These are phyloP conservation scores for Schoenoplectus tabernaemontani DNA, from an alignment of 202 grass and related monocot genomes.

Conservation along the genomic window DNA sequence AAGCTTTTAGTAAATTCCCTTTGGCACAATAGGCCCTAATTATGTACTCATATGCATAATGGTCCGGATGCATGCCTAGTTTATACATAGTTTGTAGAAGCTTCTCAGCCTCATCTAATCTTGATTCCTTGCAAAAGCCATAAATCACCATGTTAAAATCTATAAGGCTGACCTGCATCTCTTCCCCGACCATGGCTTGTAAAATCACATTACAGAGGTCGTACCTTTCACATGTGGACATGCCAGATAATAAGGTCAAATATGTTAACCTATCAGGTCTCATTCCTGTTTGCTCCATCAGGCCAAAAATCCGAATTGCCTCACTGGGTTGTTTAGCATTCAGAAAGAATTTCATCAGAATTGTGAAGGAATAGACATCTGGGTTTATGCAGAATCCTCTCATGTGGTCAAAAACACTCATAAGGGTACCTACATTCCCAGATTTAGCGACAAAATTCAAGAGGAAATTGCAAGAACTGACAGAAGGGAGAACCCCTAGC, in stretches of 20 bases:
- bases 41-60: conserved; percentile 18
- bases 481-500: conserved; percentile 36
- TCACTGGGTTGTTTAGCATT: conserved; percentile 35
- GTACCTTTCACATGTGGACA: conserved; percentile 41
- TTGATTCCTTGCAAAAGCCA: conserved; percentile 21
- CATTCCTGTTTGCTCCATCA: conserved; percentile 44
- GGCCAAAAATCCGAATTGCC: conserved; percentile 37
- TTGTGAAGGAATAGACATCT: conserved; percentile 31
- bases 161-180: conserved; percentile 30
- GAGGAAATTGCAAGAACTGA: conserved; percentile 42
- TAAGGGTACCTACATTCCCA: conserved; percentile 28
- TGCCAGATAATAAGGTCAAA: conserved; percentile 46
- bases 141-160: conserved; percentile 26
- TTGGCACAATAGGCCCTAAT: conserved; percentile 17
- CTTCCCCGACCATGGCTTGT: conserved; percentile 29
- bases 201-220: conserved; percentile 41
- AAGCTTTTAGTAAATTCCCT: conserved; percentile 17
- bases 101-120: conserved; percentile 1
- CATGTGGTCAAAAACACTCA: conserved; percentile 39
- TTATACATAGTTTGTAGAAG: conserved; percentile 14
- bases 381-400: conserved; percentile 26
- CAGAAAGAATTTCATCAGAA: conserved; percentile 53
- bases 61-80: neutral
- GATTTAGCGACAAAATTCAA: conserved; percentile 35
- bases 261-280: conserved; percentile 38